phyloP scores from a whole-genome alignment of 306 rosid genomes.

The Prinsepia uniflora region DNA sequence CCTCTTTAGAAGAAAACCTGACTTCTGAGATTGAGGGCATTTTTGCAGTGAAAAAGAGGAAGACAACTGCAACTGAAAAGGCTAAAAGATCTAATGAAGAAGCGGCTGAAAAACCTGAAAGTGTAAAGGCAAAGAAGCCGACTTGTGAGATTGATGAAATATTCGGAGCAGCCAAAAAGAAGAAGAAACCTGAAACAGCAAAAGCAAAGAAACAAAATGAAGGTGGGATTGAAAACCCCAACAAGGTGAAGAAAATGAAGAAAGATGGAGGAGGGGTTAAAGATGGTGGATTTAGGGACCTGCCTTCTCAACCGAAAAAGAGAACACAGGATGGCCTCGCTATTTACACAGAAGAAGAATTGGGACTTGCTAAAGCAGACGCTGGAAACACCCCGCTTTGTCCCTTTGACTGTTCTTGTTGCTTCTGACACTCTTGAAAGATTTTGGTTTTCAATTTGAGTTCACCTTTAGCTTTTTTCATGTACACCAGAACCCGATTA shows the following conservation, averaged over 20 bases:
- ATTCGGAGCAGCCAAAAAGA: conserved; percentile 48
- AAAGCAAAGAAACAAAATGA: conserved; percentile 21
- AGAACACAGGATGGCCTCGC: conserved; percentile 55
- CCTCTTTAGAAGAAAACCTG: conserved; percentile 22
- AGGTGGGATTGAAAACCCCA: conserved; percentile 23
- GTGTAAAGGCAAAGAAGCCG: conserved; percentile 18
- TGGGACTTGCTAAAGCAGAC: conserved; percentile 47
- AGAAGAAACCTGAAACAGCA: conserved; percentile 39
- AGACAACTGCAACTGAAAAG: conserved; percentile 33
- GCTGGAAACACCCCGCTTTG: conserved; percentile 76
- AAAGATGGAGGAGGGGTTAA: conserved; percentile 13
- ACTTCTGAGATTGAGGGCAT: conserved; percentile 62
- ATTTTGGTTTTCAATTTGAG: not conserved
- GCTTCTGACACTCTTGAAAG: conserved; percentile 45
- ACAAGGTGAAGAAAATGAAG: conserved; percentile 36
- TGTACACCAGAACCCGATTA: not conserved
- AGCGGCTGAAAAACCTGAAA: conserved; percentile 19
- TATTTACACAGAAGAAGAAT: conserved; percentile 65
- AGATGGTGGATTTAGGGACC: conserved; percentile 33
- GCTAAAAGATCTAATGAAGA: conserved; percentile 20
- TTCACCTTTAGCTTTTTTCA: not conserved
- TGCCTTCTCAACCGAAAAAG: conserved; percentile 38
- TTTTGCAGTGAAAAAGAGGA: conserved; percentile 57
- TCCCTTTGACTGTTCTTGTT: conserved; percentile 87
- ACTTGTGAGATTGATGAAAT: conserved; percentile 68